A percentile compares a stretch with the other conserved stretches of the same genome.
These are phyloP conservation scores for Fraxinus platypoda DNA, from an alignment of 305 asterid genomes.

Conservation along the genomic window DNA sequence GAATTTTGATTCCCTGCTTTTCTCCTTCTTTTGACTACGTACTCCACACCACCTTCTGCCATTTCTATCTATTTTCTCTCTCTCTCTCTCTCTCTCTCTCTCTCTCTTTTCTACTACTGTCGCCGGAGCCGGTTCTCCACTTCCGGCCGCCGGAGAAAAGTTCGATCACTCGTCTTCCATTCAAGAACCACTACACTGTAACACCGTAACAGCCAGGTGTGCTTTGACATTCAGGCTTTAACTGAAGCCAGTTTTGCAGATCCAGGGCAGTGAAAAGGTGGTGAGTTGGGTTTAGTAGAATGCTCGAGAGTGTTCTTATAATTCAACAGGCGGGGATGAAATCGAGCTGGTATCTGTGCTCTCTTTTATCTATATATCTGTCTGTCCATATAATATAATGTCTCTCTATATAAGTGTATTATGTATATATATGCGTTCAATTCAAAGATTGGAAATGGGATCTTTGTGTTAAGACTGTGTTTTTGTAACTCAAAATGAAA, in stretches of 20 bases:
- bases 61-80: neutral
- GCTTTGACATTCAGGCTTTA: constrained; percentile 29
- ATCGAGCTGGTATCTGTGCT: constrained; percentile 64
- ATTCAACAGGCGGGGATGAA: constrained; percentile 48
- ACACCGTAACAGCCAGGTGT: neutral
- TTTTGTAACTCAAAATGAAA: constrained; percentile 11
- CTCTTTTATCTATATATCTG: constrained; percentile 15
- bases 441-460: neutral
- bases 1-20: neutral
- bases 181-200: constrained; percentile 6
- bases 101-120: neutral
- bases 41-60: neutral
- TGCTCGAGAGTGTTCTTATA: constrained; percentile 20
- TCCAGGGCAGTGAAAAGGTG: constrained; percentile 26
- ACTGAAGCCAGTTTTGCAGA: constrained; percentile 23
- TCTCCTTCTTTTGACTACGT: neutral
- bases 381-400: neutral
- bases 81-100: no score
- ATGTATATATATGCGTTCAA: neutral
- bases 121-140: constrained; percentile 12
- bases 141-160: constrained; percentile 10
- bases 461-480: neutral
- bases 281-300: constrained; percentile 25
- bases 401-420: neutral
- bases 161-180: constrained; percentile 10